phyloP scores from a whole-genome alignment of 768 basidiomycete genomes.

The Podaxis pistillaris region DNA sequence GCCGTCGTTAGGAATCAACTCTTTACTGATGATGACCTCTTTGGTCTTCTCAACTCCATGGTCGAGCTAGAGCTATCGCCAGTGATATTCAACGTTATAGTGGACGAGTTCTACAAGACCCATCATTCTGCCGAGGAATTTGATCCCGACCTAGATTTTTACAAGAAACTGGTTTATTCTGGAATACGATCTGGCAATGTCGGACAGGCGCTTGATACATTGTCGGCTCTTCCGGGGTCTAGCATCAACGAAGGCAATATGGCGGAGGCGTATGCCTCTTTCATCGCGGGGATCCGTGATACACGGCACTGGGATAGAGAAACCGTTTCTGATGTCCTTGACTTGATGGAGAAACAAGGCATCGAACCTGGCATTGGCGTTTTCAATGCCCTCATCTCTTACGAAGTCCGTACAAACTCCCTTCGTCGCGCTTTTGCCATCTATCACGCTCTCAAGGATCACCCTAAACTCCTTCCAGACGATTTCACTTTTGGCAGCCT shows the following conservation, averaged over 20 bases:
- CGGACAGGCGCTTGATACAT: background rate
- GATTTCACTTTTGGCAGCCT: conserved; percentile 9
- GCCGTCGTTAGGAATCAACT: background rate
- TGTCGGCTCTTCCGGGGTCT: background rate
- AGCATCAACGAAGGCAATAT: background rate
- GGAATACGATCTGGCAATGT: background rate
- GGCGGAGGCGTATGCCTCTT: background rate
- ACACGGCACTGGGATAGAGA: background rate
- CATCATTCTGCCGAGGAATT: background rate
- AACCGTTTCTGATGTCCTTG: conserved; percentile 1
- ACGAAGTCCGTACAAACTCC: conserved; percentile 9
- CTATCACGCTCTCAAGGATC: conserved; percentile 6
- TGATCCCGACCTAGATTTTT: background rate
- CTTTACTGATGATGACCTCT: background rate
- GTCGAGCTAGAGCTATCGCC: background rate
- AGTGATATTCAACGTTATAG: background rate
- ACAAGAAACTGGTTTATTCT: background rate
- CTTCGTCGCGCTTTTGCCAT: conserved; percentile 9
- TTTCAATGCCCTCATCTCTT: conserved; percentile 10
- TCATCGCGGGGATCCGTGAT: conserved; percentile 2
- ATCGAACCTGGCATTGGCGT: background rate
- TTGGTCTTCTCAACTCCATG: background rate
- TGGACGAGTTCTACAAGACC: background rate
- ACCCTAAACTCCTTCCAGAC: background rate
- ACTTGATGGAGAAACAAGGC: conserved; percentile 9